Evolutionary conservation across 164 flowering plant species (phyloP), one percentile per base, ranked within the genome.

Genomic region (Magnolia officinalis): DNA sequence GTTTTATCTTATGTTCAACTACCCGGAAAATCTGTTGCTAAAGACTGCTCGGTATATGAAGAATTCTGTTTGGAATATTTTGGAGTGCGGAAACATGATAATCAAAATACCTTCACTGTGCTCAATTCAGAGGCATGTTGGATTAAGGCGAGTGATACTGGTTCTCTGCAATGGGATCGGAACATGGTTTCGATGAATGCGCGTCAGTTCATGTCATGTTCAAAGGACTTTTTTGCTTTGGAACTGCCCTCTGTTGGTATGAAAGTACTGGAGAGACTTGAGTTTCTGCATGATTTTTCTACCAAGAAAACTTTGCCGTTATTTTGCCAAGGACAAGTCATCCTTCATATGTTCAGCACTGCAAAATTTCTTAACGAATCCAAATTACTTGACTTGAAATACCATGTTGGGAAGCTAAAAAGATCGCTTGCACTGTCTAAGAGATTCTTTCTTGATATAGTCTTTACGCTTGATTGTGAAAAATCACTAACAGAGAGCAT

Each of bases 11-110:
- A 58, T 70, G 87, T 91, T 19, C 65, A 50, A 0, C 49, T 66
- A 72, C 74, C 81, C 45, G 83, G 71, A 63, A 63, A 37, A 20
- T 59, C 70, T 4, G 78, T 74, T 20, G 79, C 49, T 11, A 50
- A 63, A 14, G 84, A 84, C 19, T 71, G 24, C 58, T 4, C 6
- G 6, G 67, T 16, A 6, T 77, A 79, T 70, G 87, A 73, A 37
- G 83, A 87, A 2, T 85, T 91, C 52, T 86, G 88, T 81, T 77
- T 87, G 71, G 83, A 85, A 55, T 90, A 84, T 76, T 75, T 94
- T 50, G 95, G 94, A 37, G 88, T 89, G 1, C 61, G 78, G 78
- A 83, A 75, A 74, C 82, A 76, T n/a, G 74, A 63, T 0, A 63
- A 78, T 71, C 8, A 3, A 6, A 80, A 73, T 55, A 24, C 65